Base-by-base conservation (phyloP, 306 rosid species). In the Prosopis cineraria region DNA sequence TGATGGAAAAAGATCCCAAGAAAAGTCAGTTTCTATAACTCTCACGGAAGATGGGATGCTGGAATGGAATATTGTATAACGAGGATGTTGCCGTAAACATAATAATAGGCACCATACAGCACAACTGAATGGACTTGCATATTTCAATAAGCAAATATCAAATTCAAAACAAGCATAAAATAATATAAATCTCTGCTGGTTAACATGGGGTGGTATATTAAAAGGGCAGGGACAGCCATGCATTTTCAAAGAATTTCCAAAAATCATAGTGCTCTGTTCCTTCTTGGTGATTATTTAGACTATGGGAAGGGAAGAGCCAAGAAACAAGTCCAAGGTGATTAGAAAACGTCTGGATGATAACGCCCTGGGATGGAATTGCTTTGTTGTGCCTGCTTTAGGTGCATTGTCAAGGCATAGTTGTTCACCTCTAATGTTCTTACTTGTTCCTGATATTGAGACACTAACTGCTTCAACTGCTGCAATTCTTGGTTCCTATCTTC, bases 271-370 rank as follows among this genome's bases (percentile, higher is more conserved):
- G 33, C 33, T 52, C 45, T 2, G 44, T 62, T 30, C 55, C 31
- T 55, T 55, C 62, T 55, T 22, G 31, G 3, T 76, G 85, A 66
- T 71, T 41, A 71, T 25, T 64, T 36, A 67, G 39, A 45, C 62
- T 68, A 78, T 30, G 53, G 33, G 39, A 63, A 44, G 53, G 33
- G 39, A 63, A 44, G 71, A 76, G 34, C 33, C 59, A 65, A 50
- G 36, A 52, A 65, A 45, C 24, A 45, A 37, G 65, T 56, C 55
- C 12, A 6, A 33, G 27, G 24, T 41, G 58, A 41, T 85, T 80
- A 93, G 88, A 91, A 93, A 70, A 93, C 93, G 73, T 93, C 95
- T 1, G 98, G 98, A 82, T 93, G 90, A 79, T 88, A 93, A 39
- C 77, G 95, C 36, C 93, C 97, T 1, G 97, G 94, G 50, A 93